Percentiles rank a stretch among this genome's conserved stretches.
phyloP scores from a whole-genome alignment of 148 eudicot species.

The Dianthus caryophyllus region DNA sequence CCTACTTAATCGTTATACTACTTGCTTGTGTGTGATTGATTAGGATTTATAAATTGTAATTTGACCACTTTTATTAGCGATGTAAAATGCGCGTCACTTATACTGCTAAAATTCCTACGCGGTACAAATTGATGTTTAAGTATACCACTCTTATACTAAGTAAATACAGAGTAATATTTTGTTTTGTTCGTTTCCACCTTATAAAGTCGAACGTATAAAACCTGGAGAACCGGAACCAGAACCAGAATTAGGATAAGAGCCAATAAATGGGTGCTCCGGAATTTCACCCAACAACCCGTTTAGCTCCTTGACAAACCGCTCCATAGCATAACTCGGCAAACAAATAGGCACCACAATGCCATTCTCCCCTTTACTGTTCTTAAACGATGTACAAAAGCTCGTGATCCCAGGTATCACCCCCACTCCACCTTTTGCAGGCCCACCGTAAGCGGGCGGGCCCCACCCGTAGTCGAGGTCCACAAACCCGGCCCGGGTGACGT shows the following conservation, averaged over 20 bases:
- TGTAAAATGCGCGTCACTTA: no score
- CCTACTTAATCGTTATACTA: no score
- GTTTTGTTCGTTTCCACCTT: background rate
- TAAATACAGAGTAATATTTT: background rate
- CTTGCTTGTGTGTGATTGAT: no score
- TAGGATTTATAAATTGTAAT: no score
- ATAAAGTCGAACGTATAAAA: slow-evolving; percentile 23
- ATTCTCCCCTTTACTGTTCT: slow-evolving; percentile 25
- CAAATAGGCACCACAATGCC: slow-evolving; percentile 35
- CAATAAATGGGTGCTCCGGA: slow-evolving; percentile 3
- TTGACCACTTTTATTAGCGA: no score
- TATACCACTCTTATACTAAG: no score
- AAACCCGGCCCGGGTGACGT: slow-evolving; percentile 28
- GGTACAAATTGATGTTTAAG: no score
- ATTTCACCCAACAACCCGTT: slow-evolving; percentile 14
- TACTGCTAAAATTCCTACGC: no score
- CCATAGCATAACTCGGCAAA: slow-evolving; percentile 29
- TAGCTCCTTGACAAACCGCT: slow-evolving; percentile 26
- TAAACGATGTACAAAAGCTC: slow-evolving; percentile 25
- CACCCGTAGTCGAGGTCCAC: slow-evolving; percentile 40
- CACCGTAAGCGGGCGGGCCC: slow-evolving; percentile 38
- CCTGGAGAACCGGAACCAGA: background rate
- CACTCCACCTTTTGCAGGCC: slow-evolving; percentile 29
- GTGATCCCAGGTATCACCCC: slow-evolving; percentile 26
- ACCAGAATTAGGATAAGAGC: no score